Conservation (phyloP, 2,329 filamentous ascomycete species). For the Colletotrichum sidae region DNA sequence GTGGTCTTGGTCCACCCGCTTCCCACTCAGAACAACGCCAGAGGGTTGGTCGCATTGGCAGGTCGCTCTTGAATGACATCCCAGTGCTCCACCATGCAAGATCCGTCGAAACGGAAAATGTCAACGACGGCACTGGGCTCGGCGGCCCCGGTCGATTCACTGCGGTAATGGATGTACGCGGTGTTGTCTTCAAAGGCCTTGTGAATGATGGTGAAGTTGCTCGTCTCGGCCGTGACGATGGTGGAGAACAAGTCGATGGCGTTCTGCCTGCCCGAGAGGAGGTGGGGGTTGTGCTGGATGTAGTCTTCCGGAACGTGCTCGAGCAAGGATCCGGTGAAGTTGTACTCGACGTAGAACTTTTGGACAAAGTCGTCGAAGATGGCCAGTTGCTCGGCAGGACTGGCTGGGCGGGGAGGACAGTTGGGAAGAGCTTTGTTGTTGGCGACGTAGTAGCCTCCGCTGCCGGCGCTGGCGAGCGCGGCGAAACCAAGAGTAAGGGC, state of each 20-base stretch:
- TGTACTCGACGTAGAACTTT: constrained; percentile 4
- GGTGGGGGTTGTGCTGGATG: constrained; percentile 31
- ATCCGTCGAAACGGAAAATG: constrained; percentile 26
- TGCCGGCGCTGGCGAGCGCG: neutral
- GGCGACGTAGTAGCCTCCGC: neutral
- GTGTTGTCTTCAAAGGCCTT: constrained; percentile 8
- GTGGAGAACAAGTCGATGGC: constrained; percentile 2
- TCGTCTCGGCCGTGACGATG: neutral
- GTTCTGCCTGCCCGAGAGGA: constrained; percentile 14
- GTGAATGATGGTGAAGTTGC: constrained; percentile 21
- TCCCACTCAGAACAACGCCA: constrained; percentile 13
- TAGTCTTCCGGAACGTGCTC: constrained; percentile 14
- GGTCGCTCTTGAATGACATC: constrained; percentile 19
- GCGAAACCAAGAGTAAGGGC: neutral
- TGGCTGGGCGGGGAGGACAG: constrained; percentile 7
- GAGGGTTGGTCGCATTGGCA: constrained; percentile 15
- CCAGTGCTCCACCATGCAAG: constrained; percentile 34
- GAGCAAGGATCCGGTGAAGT: constrained; percentile 6
- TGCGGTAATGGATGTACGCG: constrained; percentile 6
- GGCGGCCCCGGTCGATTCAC: neutral
- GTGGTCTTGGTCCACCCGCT: too few relatives aligned
- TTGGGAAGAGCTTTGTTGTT: neutral
- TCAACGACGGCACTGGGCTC: constrained; percentile 17
- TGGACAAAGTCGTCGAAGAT: constrained; percentile 20
- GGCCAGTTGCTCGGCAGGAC: neutral